Evolutionary conservation across 768 basidiomycete genomes (phyloP), one percentile per base, ranked within the genome.

Genomic region (Mycena latifolia): DNA sequence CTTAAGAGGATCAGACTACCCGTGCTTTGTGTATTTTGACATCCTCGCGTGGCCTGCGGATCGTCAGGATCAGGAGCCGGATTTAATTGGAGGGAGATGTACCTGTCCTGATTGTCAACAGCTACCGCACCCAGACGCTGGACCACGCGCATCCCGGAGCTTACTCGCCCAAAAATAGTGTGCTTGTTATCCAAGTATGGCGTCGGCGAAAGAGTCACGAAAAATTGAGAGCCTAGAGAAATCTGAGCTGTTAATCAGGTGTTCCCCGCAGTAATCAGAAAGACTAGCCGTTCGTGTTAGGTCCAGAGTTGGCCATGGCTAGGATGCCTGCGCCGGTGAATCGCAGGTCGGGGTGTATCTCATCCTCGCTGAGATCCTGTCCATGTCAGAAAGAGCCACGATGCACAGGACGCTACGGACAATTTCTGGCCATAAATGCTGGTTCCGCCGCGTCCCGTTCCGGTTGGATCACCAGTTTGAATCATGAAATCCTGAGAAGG

Each of bases 281-380:
- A 20, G 33, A 60, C 20, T 60, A 58, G 88, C 94, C 92, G 73
- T 95, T 95, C 27, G 92, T 92, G 75, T 95, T 94, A 20, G 93
- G 93, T 14, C 96, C 96, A 48, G 96, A 94, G 79, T 99, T 99
- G 37, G 98, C 98, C 94, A 95, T 95, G 11, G 94, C 95, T 27
- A 99, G 88, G 63, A 98, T 96, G 24, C 97, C 97, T 46, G 96
- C 96, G n/a, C 97, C 97, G 2, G 95, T 96, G 81, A 98, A 98
- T 52, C 96, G 84, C 71, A 98, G 79, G 17, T 98, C 96, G 1
- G 94, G 91, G 71, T 94, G 88, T 55, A 98, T 88, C 75, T 98
- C 96, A 77, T 98, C 96, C 77, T 35, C 33, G 33, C 33, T 95
- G 73, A 3, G 43, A 55, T 39, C 18, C 20, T 29, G n/a, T 11